Evolutionary conservation across 345 rosid species (phyloP), one percentile per base, ranked within the genome.

Genomic region (Pelargonium nanum): DNA sequence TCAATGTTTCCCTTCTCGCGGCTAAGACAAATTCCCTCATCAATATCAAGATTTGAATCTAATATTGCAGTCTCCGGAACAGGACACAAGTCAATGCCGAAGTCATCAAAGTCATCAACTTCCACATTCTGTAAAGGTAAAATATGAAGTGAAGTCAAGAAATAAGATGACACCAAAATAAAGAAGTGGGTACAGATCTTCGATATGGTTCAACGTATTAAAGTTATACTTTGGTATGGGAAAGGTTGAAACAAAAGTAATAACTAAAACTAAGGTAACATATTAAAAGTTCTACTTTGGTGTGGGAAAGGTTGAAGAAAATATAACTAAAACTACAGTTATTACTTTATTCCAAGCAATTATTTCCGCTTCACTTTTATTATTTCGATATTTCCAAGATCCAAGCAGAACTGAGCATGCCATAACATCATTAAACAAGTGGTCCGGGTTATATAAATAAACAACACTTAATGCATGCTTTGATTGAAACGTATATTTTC

Each of bases 41-140:
- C 64, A 26, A 30, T 58, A 58, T 64, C 62, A 61, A 70, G 56
- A 64, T 61, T 65, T 32, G 64, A 65, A 52, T 50, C 66, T 67
- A 70, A 70, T 8, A 63, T 19, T 13, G 59, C 68, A 28, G 57
- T 56, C 64, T 45, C 68, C 1, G 62, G 71, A 55, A 58, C 67
- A 50, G 70, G 77, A 67, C 79, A 76, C 61, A 74, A 28, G 24
- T 78, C 83, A 57, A 53, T 66, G 25, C 85, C 85, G 22, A 81
- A 81, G 69, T 81, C 83, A 72, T 76, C 74, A 30, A 78, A 74
- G 68, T 72, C 65, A 22, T 69, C 55, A 13, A 56, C 52, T 54
- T 73, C 80, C 32, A 26, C 61, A 23, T 68, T 58, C 85, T 81
- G 77, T 22, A 45, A 19, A 8, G 24, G 57, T 4, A 62, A 69